These are phyloP conservation scores for Pholiota molesta DNA, from an alignment of 768 basidiomycete species.

Conservation along the genomic window DNA sequence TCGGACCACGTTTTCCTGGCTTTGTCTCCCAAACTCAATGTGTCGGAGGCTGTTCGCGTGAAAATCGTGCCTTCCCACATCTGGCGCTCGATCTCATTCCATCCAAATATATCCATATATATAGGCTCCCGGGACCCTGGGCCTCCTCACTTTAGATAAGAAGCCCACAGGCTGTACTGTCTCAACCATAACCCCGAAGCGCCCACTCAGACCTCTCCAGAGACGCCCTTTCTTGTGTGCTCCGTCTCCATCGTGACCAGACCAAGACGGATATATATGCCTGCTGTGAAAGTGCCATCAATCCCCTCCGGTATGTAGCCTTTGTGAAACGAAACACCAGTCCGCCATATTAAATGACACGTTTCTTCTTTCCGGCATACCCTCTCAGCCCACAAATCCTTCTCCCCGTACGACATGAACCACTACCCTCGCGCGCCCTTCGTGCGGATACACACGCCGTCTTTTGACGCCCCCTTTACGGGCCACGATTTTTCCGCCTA, in stretches of 20 bases:
- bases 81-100: conserved; percentile 34
- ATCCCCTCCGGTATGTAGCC: conserved; percentile 22
- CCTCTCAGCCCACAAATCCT: conserved; percentile 18
- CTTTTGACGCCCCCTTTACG: conserved; percentile 18
- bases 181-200: conserved; percentile 25
- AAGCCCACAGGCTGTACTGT: conserved; percentile 17
- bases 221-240: conserved; percentile 8
- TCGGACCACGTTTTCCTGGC: conserved; percentile 27
- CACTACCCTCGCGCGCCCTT: conserved; percentile 22
- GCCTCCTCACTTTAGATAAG: conserved; percentile 35
- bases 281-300: conserved; percentile 22
- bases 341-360: conserved; percentile 16
- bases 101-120: conserved; percentile 28
- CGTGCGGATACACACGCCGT: conserved; percentile 26
- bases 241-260: conserved; percentile 16
- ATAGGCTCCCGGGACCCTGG: conserved; percentile 33
- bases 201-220: conserved; percentile 21
- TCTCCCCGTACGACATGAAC: conserved; percentile 24
- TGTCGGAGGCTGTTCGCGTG: conserved; percentile 40
- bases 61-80: conserved; percentile 30
- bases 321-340: conserved; percentile 22
- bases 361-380: neutral
- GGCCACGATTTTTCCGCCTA: conserved; percentile 19
- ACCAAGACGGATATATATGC: conserved; percentile 15
- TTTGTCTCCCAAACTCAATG: conserved; percentile 29